Base-by-base conservation (phyloP, 2,329 filamentous ascomycete genomes). In the Cladosporium sp. region DNA sequence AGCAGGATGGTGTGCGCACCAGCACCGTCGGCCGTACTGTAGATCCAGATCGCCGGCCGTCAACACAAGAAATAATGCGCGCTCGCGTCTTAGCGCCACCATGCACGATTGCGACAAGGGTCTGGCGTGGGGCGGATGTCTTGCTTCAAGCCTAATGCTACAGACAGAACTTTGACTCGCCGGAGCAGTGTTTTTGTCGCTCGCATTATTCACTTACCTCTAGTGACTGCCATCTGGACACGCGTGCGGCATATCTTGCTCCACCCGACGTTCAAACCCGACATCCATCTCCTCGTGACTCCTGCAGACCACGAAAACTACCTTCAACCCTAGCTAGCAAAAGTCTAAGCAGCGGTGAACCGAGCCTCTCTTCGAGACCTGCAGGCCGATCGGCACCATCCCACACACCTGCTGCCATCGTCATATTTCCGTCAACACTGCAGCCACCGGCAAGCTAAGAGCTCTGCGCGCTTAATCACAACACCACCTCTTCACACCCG, bases 391-490 rank as follows among this genome's bases (percentile, higher is more conserved):
- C 59, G 34, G 59, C 59, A 64, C 34, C 34, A 24, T 52, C 60
- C 47, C 60, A 64, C 60, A 32, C 30, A 21, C 24, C 30, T 44
- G 41, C 41, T 47, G 60, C 34, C 26, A 8, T 64, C 60, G 60
- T 64, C 60, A 64, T 64, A 55, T 47, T 41, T 51, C 60, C 60
- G 60, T 64, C 60, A 64, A 64, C 60, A 44, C 59, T 57, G 60
- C 60, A 64, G 60, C 60, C 60, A 64, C 60, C n/a, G 30, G 21
- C 59, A 52, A 62, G 59, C 59, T 62, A 62, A 28, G 24, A 44
- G 47, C 30, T 64, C 36, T 26, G 61, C 15, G 28, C 61, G 61
- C 51, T 58, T 64, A 38, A 52, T 24, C 34, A n/a, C 44, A 38
- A 52, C 44, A 51, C 34, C 44, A 62, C 44, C 28, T 24, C 59